Evolutionary conservation across 2,329 filamentous ascomycete genomes (phyloP).

Genomic region (Apiospora arundinis): DNA sequence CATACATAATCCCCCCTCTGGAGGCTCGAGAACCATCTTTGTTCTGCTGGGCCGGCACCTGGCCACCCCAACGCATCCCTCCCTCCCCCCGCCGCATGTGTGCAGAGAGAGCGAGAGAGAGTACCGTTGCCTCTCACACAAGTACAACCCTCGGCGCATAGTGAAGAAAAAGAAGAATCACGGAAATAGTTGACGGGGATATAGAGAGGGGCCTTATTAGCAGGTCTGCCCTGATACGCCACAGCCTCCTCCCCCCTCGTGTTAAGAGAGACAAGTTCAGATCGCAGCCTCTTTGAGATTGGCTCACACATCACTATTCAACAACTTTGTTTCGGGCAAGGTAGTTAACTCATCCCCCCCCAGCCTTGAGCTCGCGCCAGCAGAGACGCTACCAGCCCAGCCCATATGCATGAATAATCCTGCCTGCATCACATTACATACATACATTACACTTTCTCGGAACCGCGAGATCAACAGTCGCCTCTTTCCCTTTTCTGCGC

Average conservation of each 20-base stretch:
- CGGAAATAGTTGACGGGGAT: conserved; percentile 6
- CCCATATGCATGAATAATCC: conserved; percentile 56
- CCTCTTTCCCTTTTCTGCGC: conserved; percentile 40
- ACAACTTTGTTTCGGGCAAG: conserved; percentile 29
- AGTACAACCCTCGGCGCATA: conserved; percentile 15
- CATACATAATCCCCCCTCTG: neutral
- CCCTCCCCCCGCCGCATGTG: neutral
- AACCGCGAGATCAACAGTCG: conserved; percentile 34
- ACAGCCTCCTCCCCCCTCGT: conserved; percentile 1
- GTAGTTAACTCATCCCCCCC: conserved; percentile 21
- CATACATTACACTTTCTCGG: conserved; percentile 41
- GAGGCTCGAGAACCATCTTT: neutral
- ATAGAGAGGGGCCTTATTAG: conserved; percentile 18
- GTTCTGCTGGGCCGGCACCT: conserved; percentile 5
- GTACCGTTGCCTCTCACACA: conserved; percentile 12
- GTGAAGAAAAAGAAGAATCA: neutral
- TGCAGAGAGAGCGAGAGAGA: conserved; percentile 6
- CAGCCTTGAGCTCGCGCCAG: conserved; percentile 49
- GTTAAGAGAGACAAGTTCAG: conserved; percentile 18
- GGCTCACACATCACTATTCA: conserved; percentile 33
- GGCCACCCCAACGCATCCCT: conserved; percentile 10
- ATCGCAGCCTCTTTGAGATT: conserved; percentile 19
- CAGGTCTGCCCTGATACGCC: conserved; percentile 17
- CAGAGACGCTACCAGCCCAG: conserved; percentile 29
- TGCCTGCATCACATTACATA: conserved; percentile 45